Evolutionary conservation across 1,139 yeast species (phyloP), one percentile per base, ranked within the genome.

Genomic region (Kazachstania sp.): DNA sequence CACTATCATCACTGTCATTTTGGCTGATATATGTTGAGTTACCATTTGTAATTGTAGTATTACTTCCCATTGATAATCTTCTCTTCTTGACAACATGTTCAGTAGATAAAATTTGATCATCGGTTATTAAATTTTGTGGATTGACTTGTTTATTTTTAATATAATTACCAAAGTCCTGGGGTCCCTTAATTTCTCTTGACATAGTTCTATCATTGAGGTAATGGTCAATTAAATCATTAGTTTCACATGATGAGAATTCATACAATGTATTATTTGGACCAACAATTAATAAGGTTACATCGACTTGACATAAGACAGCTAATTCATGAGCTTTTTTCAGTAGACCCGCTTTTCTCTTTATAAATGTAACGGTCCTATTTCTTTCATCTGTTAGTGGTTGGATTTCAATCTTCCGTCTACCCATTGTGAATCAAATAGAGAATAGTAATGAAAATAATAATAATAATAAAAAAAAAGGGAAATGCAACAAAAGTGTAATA

Each of bases 291-390:
- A 92, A 95, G 1, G 97, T 92, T 45, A 92, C 74, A 63, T 92
- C 98, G 13, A 88, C 95, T 54, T 87, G 94, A 64, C 97, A 90
- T 47, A 92, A 73, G 23, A 92, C 92, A 0, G 97, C 83, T 51
- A 92, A 74, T 67, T 92, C 98, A 63, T 90, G 95, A 1, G 98
- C 98, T 67, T 92, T 92, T 64, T 92, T 92, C 71, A 92, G 92
- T 43, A 92, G 72, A 1, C 98, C 98, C 0, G 95, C 95, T 66
- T 90, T 90, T 48, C 98, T 77, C 66, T 92, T 92, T 53, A 87
- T 87, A 66, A 92, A 92, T 0, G 98, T 92, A 37, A 83, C 90
- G 6, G 94, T 81, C 52, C 88, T 69, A 67, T 88, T 90, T 51
- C 97, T 74, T 66, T 90, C 97, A 58, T 92, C 96, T 6, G 82